Base-by-base conservation (phyloP, 2,329 filamentous ascomycete species). In the Ceratocystis variospora region DNA sequence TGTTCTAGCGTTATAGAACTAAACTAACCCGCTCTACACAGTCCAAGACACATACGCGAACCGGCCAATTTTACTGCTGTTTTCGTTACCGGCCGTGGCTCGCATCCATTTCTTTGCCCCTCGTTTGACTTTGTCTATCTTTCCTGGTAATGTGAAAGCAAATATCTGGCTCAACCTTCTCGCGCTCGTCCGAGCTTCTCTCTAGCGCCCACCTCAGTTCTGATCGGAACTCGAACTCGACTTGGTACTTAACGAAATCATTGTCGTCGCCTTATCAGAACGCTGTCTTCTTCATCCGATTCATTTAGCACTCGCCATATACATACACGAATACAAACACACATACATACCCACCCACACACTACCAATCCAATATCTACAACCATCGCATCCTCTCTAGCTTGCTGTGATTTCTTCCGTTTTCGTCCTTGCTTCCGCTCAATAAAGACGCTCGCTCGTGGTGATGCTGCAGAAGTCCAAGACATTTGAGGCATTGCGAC, bases 391-490 rank as follows among this genome's bases (percentile, higher is more conserved):
- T 62, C 8, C 12, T 28, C 41, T 62, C n/a, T 48, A 28, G 12
- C 41, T 22, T 62, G 61, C 37, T 37, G 22, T 62, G 4, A 25
- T 44, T 25, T 44, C 12, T 62, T 3, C 10, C 61, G 22, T n/a
- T n/a, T 12, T 50, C n/a, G n/a, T 50, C n/a, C 10, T 50, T 50
- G 46, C n/a, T 50, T 50, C 6, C n/a, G 22, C 17, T n/a, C 5
- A 22, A 50, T 19, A 48, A 31, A 45, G 37, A 41, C 10, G 37
- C 10, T 41, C 37, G 31, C 62, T 53, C 10, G 48, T 50, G 62
- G 62, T 63, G 45, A 63, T 63, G 62, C 62, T 50, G 19, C 28
- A 63, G 53, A 63, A 50, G 48, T 33, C 46, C 31, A 63, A 63
- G n/a, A 63, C 45, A 50, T 63, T 53, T 28, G 31, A 53, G 45